A percentile compares a stretch with the other conserved stretches of the same genome.
These are phyloP conservation scores for Yamadazyma spencermartinsiae DNA, from an alignment of 1,139 yeast genomes.

Conservation along the genomic window DNA sequence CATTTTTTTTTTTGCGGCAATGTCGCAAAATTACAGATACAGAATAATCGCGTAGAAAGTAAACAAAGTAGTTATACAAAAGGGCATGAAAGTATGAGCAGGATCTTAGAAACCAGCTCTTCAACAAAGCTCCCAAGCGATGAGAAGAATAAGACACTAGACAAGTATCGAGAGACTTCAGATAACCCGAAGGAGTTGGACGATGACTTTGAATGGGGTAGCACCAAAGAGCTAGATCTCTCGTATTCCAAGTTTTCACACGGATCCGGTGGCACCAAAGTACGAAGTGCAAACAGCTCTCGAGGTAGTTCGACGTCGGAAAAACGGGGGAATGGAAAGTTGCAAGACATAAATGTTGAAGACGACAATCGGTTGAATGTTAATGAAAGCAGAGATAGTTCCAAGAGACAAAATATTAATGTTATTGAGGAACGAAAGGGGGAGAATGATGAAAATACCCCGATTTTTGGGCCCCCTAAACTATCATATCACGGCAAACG, in stretches of 20 bases:
- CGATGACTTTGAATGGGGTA: conserved; percentile 16
- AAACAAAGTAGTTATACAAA: not conserved
- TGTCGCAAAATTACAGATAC: not conserved
- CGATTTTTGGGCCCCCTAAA: conserved; percentile 2
- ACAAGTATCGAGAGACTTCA: not conserved
- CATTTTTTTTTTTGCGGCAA: conserved; percentile 4
- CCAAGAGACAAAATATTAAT: conserved; percentile 12
- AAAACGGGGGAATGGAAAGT: conserved; percentile 15
- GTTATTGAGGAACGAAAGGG: conserved; percentile 14
- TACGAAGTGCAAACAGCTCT: not conserved
- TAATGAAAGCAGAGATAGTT: too few species aligned
- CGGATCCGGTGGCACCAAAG: conserved; percentile 24
- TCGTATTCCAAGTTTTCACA: conserved; percentile 42
- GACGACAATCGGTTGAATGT: conserved; percentile 12
- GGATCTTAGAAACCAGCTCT: not conserved
- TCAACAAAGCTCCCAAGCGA: not conserved
- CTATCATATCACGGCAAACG: not conserved
- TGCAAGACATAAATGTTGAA: conserved; percentile 18
- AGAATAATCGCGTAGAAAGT: not conserved
- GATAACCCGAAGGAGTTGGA: conserved; percentile 22
- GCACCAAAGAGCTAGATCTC: conserved; percentile 20
- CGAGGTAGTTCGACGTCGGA: not conserved
- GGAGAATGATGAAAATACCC: conserved; percentile 14
- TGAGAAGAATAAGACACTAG: not conserved
- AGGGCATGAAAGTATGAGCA: not conserved